Conservation (phyloP, 2,329 filamentous ascomycete genomes). For the Diaporthe nobilis region DNA sequence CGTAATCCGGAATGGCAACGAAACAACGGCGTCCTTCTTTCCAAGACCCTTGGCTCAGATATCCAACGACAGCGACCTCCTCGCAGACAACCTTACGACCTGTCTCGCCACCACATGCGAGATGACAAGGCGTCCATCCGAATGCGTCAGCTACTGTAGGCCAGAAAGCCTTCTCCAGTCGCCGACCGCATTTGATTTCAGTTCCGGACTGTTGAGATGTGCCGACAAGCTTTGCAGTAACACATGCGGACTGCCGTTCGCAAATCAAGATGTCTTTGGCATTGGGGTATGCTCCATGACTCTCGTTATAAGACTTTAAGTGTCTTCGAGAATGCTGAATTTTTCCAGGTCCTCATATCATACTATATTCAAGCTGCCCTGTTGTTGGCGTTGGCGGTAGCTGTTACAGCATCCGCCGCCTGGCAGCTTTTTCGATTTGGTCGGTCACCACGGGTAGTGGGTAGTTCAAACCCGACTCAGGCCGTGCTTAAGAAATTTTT, state of each 20-base stretch:
- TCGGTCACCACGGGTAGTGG: neutral
- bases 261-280: neutral
- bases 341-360: neutral
- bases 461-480: no score
- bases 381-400: neutral
- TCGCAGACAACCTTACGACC: neutral
- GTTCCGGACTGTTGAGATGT: neutral
- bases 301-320: neutral
- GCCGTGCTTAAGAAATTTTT: neutral
- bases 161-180: neutral
- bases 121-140: neutral
- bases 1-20: neutral
- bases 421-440: constrained; percentile 1
- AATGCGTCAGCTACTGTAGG: neutral
- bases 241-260: neutral
- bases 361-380: neutral
- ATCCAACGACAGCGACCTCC: neutral
- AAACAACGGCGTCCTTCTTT: neutral
- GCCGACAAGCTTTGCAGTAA: neutral
- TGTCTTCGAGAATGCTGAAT: neutral
- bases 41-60: neutral
- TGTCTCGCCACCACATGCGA: neutral
- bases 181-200: neutral
- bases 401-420: neutral
- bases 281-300: neutral